Evolutionary conservation across 495 filamentous ascomycete species (phyloP), one percentile per base, ranked within the genome.

Genomic region (Staphylotrichum longicolle): DNA sequence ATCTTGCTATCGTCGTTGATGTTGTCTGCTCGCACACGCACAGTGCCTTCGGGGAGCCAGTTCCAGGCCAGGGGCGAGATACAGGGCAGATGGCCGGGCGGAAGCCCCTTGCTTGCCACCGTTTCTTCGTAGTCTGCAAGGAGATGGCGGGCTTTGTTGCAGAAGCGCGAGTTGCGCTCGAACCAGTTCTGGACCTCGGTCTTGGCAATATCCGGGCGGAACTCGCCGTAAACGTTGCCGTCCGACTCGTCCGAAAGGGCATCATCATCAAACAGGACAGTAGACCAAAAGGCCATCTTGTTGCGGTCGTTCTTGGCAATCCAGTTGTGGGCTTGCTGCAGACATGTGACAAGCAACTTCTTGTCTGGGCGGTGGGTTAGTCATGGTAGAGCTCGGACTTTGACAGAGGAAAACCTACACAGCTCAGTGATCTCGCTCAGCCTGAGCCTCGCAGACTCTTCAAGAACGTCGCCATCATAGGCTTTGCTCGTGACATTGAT

Each of bases 301-400:
- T 90, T 88, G 37, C 89, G 83, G 72, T 97, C 92, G 58, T 97
- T 96, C 65, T 91, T 88, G 75, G 91, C 90, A 34, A 92, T 89
- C 74, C 93, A 88, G 67, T 97, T 97, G 69, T 96, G 91, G 34
- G 93, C 83, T 69, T 93, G 91, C 72, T 97, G 93, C 11, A 97
- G 81, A 54, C 88, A 89, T 0, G 90, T 94, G 30, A 96, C 91
- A 34, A 97, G 80, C 4, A 96, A 81, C 68, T 92, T 93, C 74
- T 97, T 97, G 75, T 92, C 84, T 87, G 57, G 34, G 2, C 9
- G 20, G 58, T 14, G n/a, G 20, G 64, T 75, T 61, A 76, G 47
- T 45, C 33, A 27, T 4, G 46, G 37, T n/a, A 14, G 0, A 7
- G 3, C 3, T 45, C 9, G 40, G 39, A 52, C 30, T 39, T 27